These are phyloP conservation scores for Tetracladium maxilliforme DNA, from an alignment of 2,329 filamentous ascomycete genomes.

Conservation along the genomic window DNA sequence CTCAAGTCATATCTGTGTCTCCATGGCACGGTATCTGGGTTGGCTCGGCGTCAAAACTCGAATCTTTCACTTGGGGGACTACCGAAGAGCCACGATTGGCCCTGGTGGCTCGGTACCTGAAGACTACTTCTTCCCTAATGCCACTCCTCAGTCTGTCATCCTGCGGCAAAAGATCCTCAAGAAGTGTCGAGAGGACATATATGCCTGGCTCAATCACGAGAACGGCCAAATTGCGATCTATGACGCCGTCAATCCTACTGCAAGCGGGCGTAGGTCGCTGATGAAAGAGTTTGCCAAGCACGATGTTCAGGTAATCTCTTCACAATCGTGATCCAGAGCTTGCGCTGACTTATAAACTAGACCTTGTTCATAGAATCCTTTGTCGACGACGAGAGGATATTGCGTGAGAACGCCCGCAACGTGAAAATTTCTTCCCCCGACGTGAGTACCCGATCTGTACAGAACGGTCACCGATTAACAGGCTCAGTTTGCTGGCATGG, in stretches of 20 bases:
- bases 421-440: slow-evolving; percentile 98
- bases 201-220: slow-evolving; percentile 89
- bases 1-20: slow-evolving; percentile 78
- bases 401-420: slow-evolving; percentile 90
- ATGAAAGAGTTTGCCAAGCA: slow-evolving; percentile 98
- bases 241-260: slow-evolving; percentile 89
- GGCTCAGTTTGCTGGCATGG: slow-evolving; percentile 71
- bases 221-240: slow-evolving; percentile 98
- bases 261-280: slow-evolving; percentile 65
- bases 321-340: background rate
- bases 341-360: slow-evolving; percentile 22
- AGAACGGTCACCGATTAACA: background rate
- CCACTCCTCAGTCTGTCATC: slow-evolving; percentile 82
- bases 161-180: slow-evolving; percentile 94
- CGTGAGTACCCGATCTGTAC: slow-evolving; percentile 30
- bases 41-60: slow-evolving; percentile 97
- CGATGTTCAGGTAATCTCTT: slow-evolving; percentile 61
- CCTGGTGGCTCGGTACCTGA: slow-evolving; percentile 75
- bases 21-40: slow-evolving; percentile 81
- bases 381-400: slow-evolving; percentile 84
- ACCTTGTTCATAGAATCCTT: slow-evolving; percentile 95
- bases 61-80: slow-evolving; percentile 95
- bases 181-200: slow-evolving; percentile 94
- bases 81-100: slow-evolving; percentile 81
- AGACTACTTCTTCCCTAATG: slow-evolving; percentile 96